These are phyloP conservation scores for Psilocybe cubensis DNA, from an alignment of 768 basidiomycete genomes.

Conservation along the genomic window DNA sequence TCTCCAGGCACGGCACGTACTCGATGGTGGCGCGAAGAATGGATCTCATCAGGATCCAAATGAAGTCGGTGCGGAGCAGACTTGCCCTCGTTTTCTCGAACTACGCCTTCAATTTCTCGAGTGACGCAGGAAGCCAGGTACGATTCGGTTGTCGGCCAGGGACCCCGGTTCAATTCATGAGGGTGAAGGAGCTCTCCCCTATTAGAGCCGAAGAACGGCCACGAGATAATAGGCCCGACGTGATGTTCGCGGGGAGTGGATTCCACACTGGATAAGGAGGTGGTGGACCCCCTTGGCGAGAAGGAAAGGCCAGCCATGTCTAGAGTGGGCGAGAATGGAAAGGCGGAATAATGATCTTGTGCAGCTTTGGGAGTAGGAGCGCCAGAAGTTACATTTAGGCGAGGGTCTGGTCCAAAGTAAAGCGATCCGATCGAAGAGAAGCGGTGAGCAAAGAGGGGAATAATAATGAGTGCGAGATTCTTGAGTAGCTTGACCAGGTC, in stretches of 20 bases:
- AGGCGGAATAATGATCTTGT: constrained; percentile 41
- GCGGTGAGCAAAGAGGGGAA: constrained; percentile 78
- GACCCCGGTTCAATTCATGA: constrained; percentile 77
- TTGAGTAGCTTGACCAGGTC: constrained; percentile 66
- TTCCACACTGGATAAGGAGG: constrained; percentile 21
- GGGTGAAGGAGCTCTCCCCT: constrained; percentile 74
- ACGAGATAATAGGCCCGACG: constrained; percentile 84
- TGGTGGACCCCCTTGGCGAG: constrained; percentile 23
- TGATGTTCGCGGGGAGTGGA: constrained; percentile 44
- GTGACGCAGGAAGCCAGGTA: constrained; percentile 70
- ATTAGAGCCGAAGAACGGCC: constrained; percentile 89
- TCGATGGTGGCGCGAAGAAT: constrained; percentile 70
- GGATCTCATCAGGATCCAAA: constrained; percentile 80
- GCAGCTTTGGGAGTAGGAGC: constrained; percentile 48
- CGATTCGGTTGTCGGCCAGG: constrained; percentile 62
- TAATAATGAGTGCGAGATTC: constrained; percentile 67
- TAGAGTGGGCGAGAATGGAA: constrained; percentile 47
- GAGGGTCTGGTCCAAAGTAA: constrained; percentile 55
- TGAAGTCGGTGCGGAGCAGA: constrained; percentile 77
- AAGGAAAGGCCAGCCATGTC: constrained; percentile 31
- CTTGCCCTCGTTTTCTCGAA: constrained; percentile 77
- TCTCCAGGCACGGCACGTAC: constrained; percentile 71
- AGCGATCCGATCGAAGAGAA: constrained; percentile 80
- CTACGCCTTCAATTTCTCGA: constrained; percentile 77
- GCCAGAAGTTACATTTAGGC: constrained; percentile 34